phyloP scores from a whole-genome alignment of 176 grass and related monocot genomes.

The Tillandsia fasciculata region DNA sequence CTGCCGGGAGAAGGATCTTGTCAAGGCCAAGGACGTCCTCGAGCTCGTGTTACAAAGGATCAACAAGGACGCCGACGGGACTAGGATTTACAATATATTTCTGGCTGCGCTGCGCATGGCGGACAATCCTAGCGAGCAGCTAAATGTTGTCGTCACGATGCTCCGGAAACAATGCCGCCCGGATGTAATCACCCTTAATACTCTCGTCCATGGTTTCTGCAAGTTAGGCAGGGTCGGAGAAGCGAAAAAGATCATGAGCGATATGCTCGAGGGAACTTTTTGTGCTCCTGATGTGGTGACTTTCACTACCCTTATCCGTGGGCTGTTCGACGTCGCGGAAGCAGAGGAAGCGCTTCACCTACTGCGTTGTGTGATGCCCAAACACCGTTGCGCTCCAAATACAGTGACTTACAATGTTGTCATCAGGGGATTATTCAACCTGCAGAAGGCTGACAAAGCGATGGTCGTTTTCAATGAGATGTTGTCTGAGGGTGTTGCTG shows the following conservation, averaged over 20 bases:
- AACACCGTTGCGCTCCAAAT: conserved; percentile 43
- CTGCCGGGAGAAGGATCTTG: conserved; percentile 55
- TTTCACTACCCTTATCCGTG: conserved; percentile 67
- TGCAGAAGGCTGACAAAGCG: conserved; percentile 40
- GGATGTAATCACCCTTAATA: conserved; percentile 76
- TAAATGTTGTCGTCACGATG: conserved; percentile 66
- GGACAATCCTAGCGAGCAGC: conserved; percentile 67
- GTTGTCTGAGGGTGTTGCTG: background rate
- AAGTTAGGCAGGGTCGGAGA: conserved; percentile 55
- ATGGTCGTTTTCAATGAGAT: conserved; percentile 58
- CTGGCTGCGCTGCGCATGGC: conserved; percentile 42
- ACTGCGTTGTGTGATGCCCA: conserved; percentile 42
- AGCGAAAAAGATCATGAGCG: conserved; percentile 66
- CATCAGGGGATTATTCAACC: conserved; percentile 45
- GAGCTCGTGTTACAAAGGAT: conserved; percentile 39
- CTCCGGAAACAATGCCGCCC: conserved; percentile 57
- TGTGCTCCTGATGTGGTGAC: conserved; percentile 68
- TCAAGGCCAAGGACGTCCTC: conserved; percentile 59
- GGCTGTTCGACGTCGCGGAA: conserved; percentile 45
- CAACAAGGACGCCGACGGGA: conserved; percentile 12
- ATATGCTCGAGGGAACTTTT: conserved; percentile 68
- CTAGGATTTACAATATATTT: conserved; percentile 82
- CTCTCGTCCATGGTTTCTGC: conserved; percentile 80
- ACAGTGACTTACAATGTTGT: conserved; percentile 52
- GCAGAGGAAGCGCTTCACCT: conserved; percentile 49